Percentiles rank a stretch among this genome's conserved stretches.
Evolutionary conservation across 306 rosid genomes (phyloP).

Genomic region (Hippophae tibetana): DNA sequence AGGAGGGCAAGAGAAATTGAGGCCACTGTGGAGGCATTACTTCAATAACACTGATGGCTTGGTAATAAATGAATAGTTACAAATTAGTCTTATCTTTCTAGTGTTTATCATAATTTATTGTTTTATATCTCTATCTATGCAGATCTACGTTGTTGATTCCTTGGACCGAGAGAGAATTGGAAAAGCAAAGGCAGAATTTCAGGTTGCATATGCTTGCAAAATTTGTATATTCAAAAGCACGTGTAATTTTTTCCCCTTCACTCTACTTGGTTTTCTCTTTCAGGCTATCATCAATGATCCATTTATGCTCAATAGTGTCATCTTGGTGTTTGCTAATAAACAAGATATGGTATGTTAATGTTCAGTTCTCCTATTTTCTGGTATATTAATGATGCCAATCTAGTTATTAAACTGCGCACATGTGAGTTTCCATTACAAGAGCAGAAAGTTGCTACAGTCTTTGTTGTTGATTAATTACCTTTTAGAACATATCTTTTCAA

Average conservation of each 20-base stretch:
- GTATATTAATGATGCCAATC: neutral
- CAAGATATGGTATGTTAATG: slow-evolving; percentile 78
- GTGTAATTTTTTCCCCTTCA: slow-evolving; percentile 9
- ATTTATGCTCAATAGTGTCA: slow-evolving; percentile 89
- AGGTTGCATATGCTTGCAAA: slow-evolving; percentile 40
- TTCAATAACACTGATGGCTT: slow-evolving; percentile 87
- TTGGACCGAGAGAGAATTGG: slow-evolving; percentile 90
- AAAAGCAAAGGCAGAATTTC: slow-evolving; percentile 84
- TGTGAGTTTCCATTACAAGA: no score
- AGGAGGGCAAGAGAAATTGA: slow-evolving; percentile 91
- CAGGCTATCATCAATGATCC: slow-evolving; percentile 96
- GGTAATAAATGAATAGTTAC: slow-evolving; percentile 31
- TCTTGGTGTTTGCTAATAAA: slow-evolving; percentile 92
- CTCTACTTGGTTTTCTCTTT: slow-evolving; percentile 22
- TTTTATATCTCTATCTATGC: slow-evolving; percentile 20
- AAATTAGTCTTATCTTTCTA: neutral
- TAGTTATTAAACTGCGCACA: no score
- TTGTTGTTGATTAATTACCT: no score
- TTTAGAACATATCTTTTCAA: neutral
- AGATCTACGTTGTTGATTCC: slow-evolving; percentile 93
- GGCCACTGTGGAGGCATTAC: slow-evolving; percentile 98
- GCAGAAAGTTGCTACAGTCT: no score
- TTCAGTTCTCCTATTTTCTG: slow-evolving; percentile 11
- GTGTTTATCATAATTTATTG: neutral
- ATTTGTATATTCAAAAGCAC: slow-evolving; percentile 2